Evolutionary conservation across 768 basidiomycete species (phyloP).

Genomic region (Coprinopsis cinerea): DNA sequence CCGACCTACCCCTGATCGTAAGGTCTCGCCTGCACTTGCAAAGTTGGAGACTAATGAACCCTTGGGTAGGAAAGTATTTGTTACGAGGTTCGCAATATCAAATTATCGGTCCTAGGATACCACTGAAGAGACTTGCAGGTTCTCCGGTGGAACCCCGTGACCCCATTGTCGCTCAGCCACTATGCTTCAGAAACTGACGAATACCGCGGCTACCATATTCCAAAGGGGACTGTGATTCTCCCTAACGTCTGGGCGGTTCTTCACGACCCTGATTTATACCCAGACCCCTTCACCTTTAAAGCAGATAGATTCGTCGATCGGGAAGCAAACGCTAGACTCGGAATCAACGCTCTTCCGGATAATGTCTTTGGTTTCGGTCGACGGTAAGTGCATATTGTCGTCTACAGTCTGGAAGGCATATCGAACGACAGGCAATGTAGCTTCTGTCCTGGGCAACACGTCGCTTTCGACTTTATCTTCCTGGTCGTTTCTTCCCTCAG

Average conservation of each 20-base stretch:
- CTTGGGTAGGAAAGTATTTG: conserved; percentile 28
- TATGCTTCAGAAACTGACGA: conserved; percentile 29
- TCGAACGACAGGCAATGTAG: conserved; percentile 20
- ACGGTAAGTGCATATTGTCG: conserved; percentile 26
- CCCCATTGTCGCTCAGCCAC: conserved; percentile 27
- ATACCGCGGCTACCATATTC: conserved; percentile 36
- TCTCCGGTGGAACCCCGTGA: conserved; percentile 40
- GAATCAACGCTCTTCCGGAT: conserved; percentile 30
- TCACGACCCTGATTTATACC: conserved; percentile 33
- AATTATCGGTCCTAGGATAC: no score
- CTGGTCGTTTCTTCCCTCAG: conserved; percentile 36
- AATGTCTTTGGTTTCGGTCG: conserved; percentile 37
- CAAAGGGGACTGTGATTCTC: conserved; percentile 30
- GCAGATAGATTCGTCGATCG: conserved; percentile 31
- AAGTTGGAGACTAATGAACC: not conserved
- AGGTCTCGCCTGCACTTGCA: conserved; percentile 8
- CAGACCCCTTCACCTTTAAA: conserved; percentile 33
- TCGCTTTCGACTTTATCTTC: conserved; percentile 40
- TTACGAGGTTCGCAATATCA: no score
- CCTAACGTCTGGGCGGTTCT: conserved; percentile 34
- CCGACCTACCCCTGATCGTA: conserved; percentile 33
- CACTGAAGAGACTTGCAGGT: conserved; percentile 13
- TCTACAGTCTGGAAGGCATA: no score
- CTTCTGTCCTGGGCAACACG: conserved; percentile 38
- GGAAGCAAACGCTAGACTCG: conserved; percentile 21